Percentiles rank a stretch among this genome's conserved stretches.
Conservation (phyloP, 805 yeast species). For the Ogataea henricii region DNA sequence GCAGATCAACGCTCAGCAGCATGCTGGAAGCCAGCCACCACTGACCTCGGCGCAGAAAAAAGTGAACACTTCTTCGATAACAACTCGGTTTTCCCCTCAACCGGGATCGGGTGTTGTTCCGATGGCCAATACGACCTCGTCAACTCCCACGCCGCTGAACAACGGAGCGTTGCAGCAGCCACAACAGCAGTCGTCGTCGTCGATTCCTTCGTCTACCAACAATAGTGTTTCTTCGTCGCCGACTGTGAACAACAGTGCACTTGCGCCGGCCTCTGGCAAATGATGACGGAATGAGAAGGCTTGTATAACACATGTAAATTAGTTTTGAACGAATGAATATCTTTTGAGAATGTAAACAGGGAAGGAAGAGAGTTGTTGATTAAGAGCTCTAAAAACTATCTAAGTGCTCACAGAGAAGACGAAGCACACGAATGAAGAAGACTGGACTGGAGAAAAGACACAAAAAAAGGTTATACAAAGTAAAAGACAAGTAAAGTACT, state of each 20-base stretch:
- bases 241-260: slow-evolving; percentile 10
- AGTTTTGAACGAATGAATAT: slow-evolving; percentile 1
- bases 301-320: slow-evolving; percentile 6
- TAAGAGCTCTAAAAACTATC: too few species aligned
- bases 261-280: slow-evolving; percentile 3
- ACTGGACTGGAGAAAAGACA: too few species aligned
- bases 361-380: too few species aligned
- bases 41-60: slow-evolving; percentile 21
- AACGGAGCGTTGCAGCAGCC: slow-evolving; percentile 6
- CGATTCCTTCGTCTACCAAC: slow-evolving; percentile 17
- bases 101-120: slow-evolving; percentile 25
- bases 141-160: slow-evolving; percentile 3
- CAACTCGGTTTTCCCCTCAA: slow-evolving; percentile 35
- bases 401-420: too few species aligned
- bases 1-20: slow-evolving; percentile 15
- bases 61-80: slow-evolving; percentile 24
- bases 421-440: too few species aligned
- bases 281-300: not conserved
- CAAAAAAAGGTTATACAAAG: not conserved
- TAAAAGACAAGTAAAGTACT: not conserved
- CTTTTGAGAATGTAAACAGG: not conserved
- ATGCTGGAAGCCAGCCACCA: slow-evolving; percentile 30
- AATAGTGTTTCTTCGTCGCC: slow-evolving; percentile 20
- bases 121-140: slow-evolving; percentile 10
- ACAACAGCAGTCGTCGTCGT: slow-evolving; percentile 12